Conservation (phyloP, 371 early-diverging fungal genomes). For the Syncephalastrum contaminatum region DNA sequence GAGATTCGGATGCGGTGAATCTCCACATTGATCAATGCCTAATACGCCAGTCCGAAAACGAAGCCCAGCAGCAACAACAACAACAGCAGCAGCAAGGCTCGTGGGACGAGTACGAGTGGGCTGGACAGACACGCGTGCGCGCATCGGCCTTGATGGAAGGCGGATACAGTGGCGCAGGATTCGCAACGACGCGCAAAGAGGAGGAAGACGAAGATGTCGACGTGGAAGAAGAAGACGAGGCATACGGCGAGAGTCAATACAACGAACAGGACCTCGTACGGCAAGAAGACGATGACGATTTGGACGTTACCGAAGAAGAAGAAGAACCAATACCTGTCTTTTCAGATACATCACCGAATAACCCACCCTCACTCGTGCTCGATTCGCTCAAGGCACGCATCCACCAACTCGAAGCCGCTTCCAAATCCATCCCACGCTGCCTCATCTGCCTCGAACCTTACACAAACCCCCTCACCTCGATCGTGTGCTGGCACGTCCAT, state of each 20-base stretch:
- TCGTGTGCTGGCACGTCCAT: slow-evolving; percentile 93
- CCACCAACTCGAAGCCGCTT: slow-evolving; percentile 59
- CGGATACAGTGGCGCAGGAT: slow-evolving; percentile 63
- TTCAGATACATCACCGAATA: not conserved
- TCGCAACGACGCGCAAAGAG: slow-evolving; percentile 55
- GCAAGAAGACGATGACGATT: slow-evolving; percentile 43
- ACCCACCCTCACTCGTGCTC: slow-evolving; percentile 53
- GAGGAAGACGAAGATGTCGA: slow-evolving; percentile 74
- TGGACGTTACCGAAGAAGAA: not conserved
- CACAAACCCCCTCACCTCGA: slow-evolving; percentile 71
- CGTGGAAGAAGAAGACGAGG: slow-evolving; percentile 77
- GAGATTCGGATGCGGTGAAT: slow-evolving; percentile 62
- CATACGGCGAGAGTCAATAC: slow-evolving; percentile 75
- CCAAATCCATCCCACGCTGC: slow-evolving; percentile 64
- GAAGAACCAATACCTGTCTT: too few relatives aligned
- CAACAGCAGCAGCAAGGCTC: slow-evolving; percentile 5
- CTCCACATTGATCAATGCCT: slow-evolving; percentile 73
- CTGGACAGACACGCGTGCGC: slow-evolving; percentile 80
- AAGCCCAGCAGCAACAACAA: not conserved
- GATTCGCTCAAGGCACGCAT: slow-evolving; percentile 77
- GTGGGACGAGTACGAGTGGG: slow-evolving; percentile 85
- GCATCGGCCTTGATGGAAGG: slow-evolving; percentile 84
- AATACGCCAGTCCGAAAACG: slow-evolving; percentile 21
- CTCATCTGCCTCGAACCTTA: slow-evolving; percentile 83
- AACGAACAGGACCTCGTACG: slow-evolving; percentile 61